Conservation (phyloP, 345 rosid genomes). For the Dovyalis caffra region DNA sequence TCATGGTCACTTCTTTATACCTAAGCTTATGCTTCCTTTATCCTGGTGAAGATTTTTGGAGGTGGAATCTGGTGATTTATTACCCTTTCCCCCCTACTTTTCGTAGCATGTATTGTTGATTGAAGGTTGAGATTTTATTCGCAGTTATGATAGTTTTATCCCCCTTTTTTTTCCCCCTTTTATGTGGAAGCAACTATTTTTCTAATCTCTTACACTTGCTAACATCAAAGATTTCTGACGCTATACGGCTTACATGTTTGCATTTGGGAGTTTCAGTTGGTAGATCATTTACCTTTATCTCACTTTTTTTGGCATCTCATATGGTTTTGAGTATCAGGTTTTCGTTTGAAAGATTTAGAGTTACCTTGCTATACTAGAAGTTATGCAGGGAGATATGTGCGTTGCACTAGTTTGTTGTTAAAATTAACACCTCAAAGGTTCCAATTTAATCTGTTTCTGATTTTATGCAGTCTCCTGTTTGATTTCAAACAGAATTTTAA, state of each 20-base stretch:
- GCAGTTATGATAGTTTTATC: background rate
- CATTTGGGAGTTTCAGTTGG: background rate
- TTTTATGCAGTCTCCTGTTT: background rate
- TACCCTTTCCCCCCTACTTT: background rate
- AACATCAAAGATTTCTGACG: background rate
- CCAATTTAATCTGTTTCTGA: background rate
- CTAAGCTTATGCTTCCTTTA: slow-evolving; percentile 1
- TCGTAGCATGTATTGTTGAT: background rate
- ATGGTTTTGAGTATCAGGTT: background rate
- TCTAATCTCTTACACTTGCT: background rate
- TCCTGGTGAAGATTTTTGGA: background rate
- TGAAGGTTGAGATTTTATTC: background rate
- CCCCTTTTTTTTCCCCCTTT: background rate
- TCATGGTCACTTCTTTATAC: background rate
- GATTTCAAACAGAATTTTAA: background rate
- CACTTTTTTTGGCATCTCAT: background rate
- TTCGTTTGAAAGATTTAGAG: background rate
- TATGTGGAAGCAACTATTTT: background rate
- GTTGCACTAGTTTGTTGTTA: background rate
- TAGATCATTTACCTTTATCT: background rate
- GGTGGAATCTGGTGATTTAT: slow-evolving; percentile 7
- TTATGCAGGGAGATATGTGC: background rate
- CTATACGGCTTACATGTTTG: background rate
- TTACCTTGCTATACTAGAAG: background rate
- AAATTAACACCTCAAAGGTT: background rate